A percentile compares a stretch with the other conserved stretches of the same genome.
These are phyloP conservation scores for Fusarium succisae DNA, from an alignment of 2,329 filamentous ascomycete genomes.

Conservation along the genomic window DNA sequence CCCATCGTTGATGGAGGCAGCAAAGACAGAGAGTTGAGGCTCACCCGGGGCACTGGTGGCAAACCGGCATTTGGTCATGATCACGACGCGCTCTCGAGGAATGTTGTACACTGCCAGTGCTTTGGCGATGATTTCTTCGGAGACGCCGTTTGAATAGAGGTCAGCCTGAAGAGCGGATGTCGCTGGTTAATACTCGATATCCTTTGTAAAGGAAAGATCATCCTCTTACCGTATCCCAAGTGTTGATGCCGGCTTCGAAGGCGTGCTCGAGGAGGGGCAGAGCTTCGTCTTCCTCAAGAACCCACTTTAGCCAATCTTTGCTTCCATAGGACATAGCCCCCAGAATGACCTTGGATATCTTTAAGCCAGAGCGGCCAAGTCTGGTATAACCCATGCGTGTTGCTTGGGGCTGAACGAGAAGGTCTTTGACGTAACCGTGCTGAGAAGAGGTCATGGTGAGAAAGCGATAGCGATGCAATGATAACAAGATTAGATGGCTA, in stretches of 20 bases:
- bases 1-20: background rate
- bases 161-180: too few species aligned
- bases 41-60: background rate
- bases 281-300: background rate
- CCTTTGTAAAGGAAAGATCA: too few species aligned
- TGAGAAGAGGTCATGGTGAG: background rate
- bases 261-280: background rate
- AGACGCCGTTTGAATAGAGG: background rate
- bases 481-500: rapidly evolving
- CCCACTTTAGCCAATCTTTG: background rate
- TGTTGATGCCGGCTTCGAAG: background rate
- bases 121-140: background rate
- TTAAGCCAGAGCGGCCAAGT: background rate
- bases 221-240: background rate
- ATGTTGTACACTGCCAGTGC: background rate
- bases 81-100: background rate
- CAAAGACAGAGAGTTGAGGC: background rate
- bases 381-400: background rate
- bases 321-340: background rate
- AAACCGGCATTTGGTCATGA: background rate
- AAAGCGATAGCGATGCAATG: rapidly evolving
- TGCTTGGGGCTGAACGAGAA: background rate
- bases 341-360: background rate
- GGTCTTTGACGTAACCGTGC: background rate
- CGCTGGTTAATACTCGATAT: too few species aligned